Percentiles rank a stretch among this genome's conserved stretches.
Evolutionary conservation across 129 eudicot species (phyloP).

Genomic region (Dittrichia graveolens): DNA sequence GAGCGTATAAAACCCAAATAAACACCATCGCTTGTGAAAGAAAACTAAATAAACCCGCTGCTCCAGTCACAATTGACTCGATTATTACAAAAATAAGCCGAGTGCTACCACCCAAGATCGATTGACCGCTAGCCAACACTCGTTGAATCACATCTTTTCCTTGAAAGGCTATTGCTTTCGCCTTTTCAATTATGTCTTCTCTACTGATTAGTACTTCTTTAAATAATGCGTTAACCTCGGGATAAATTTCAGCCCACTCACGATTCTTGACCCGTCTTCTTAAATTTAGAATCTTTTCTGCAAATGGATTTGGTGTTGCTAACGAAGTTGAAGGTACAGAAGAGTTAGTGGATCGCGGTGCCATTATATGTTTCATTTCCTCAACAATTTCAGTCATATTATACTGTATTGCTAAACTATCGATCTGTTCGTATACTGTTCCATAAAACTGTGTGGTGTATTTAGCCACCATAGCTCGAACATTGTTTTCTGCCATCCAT

Average conservation of each 20-base stretch:
- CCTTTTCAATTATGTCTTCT: conserved; percentile 77
- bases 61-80: conserved; percentile 81
- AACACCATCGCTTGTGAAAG: conserved; percentile 85
- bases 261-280: conserved; percentile 62
- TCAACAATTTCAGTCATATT: conserved; percentile 83
- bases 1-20: conserved; percentile 83
- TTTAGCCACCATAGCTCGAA: conserved; percentile 66
- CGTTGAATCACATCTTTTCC: conserved; percentile 80
- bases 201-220: conserved; percentile 59
- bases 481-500: conserved; percentile 85
- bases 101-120: conserved; percentile 78
- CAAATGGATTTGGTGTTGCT: conserved; percentile 57
- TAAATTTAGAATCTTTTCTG: conserved; percentile 67
- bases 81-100: conserved; percentile 56
- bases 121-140: conserved; percentile 62
- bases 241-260: conserved; percentile 73
- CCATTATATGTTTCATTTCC: conserved; percentile 79
- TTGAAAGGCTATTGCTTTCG: conserved; percentile 78
- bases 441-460: conserved; percentile 67
- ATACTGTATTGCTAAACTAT: conserved; percentile 75
- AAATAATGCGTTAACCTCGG: conserved; percentile 65
- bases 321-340: conserved; percentile 53
- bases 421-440: conserved; percentile 80
- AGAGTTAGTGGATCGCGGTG: conserved; percentile 42
- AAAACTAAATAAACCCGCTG: conserved; percentile 78